Conservation (phyloP, 208 protist genomes). For the Trypanosoma lewisi region DNA sequence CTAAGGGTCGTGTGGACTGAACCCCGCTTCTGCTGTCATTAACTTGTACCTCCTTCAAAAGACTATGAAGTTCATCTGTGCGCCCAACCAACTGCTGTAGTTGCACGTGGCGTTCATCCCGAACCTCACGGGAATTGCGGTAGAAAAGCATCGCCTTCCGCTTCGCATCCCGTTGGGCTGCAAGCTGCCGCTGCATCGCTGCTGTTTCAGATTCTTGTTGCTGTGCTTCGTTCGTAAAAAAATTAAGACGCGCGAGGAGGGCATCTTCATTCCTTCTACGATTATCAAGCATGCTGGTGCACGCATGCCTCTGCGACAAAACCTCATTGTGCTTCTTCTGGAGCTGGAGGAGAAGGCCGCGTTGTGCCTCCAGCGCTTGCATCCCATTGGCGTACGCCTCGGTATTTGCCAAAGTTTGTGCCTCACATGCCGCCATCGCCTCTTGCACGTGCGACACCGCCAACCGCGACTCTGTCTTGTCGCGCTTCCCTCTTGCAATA, state of each 20-base stretch:
- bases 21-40: not conserved
- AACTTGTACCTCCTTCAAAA: slow-evolving; percentile 2
- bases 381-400: slow-evolving; percentile 14
- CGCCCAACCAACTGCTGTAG: slow-evolving; percentile 29
- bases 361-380: not conserved
- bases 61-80: slow-evolving; percentile 18
- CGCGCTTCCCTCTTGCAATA: slow-evolving; percentile 34
- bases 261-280: not conserved
- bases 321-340: slow-evolving; percentile 20
- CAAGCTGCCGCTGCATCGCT: slow-evolving; percentile 23
- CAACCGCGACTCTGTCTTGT: slow-evolving; percentile 42
- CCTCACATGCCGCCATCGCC: slow-evolving; percentile 32
- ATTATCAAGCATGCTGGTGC: not conserved
- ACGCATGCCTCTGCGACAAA: not conserved
- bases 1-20: slow-evolving; percentile 28
- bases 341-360: slow-evolving; percentile 5
- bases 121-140: slow-evolving; percentile 20
- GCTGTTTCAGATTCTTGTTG: slow-evolving; percentile 25
- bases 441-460: slow-evolving; percentile 41
- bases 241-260: slow-evolving; percentile 1
- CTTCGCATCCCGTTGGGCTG: slow-evolving; percentile 11
- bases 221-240: slow-evolving; percentile 17
- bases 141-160: not conserved
- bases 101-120: slow-evolving; percentile 22
- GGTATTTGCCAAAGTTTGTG: slow-evolving; percentile 36